Evolutionary conservation across 192 early-diverging fungal species (phyloP).

Genomic region (Coemansia sp.): DNA sequence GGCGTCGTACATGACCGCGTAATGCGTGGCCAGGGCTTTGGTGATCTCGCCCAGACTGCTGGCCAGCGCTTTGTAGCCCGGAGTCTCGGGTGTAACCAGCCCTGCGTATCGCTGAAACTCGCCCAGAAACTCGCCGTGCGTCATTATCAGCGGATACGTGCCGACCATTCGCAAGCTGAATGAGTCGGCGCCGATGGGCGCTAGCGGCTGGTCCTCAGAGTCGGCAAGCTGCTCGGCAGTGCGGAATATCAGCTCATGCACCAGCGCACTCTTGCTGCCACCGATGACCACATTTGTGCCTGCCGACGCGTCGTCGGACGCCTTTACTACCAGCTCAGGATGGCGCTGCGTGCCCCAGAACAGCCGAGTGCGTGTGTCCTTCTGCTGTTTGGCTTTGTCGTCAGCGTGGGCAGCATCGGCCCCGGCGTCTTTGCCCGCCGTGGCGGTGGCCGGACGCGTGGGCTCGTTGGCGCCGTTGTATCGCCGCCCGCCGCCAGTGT

Average conservation of each 20-base stretch:
- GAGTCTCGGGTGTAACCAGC: constrained; percentile 36
- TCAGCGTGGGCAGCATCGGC: constrained; percentile 16
- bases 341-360: constrained; percentile 57
- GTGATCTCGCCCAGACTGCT: constrained; percentile 17
- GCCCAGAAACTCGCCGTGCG: constrained; percentile 31
- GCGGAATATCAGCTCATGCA: constrained; percentile 62
- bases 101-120: constrained; percentile 52
- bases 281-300: constrained; percentile 27
- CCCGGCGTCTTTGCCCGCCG: constrained; percentile 12
- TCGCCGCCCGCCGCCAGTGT: constrained; percentile 15
- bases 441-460: constrained; percentile 2
- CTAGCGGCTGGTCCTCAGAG: neutral
- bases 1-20: constrained; percentile 18
- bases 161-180: constrained; percentile 33
- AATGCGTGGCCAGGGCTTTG: constrained; percentile 18
- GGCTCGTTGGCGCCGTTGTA: constrained; percentile 14
- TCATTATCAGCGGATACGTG: constrained; percentile 45
- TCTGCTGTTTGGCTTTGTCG: constrained; percentile 25
- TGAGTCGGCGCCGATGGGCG: constrained; percentile 1
- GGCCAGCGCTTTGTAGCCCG: constrained; percentile 6
- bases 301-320: neutral
- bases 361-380: constrained; percentile 39
- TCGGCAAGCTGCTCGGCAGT: constrained; percentile 16
- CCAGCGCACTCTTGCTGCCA: constrained; percentile 53
- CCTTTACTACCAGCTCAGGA: constrained; percentile 55